These are phyloP conservation scores for Pleurozium schreberi DNA, from an alignment of 225 moss, liverwort and hornwort species.

Conservation along the genomic window DNA sequence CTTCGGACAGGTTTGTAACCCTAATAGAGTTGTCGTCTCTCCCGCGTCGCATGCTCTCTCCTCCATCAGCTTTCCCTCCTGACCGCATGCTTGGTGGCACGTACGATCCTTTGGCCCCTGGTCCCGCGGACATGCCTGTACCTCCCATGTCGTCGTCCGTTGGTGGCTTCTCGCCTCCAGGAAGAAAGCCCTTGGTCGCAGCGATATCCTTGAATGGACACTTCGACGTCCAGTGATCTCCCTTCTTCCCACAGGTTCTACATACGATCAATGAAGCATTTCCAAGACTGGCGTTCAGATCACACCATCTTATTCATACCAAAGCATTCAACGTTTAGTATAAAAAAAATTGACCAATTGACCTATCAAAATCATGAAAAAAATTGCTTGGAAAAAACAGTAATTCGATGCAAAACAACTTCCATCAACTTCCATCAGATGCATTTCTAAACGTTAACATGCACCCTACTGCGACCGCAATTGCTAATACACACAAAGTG, in stretches of 20 bases:
- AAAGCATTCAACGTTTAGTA: background rate
- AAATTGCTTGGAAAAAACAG: background rate
- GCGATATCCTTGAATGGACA: conserved; percentile 49
- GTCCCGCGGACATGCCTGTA: conserved; percentile 10
- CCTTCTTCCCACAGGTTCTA: conserved; percentile 58
- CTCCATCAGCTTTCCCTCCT: conserved; percentile 47
- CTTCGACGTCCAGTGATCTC: conserved; percentile 65
- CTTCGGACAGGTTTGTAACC: conserved; percentile 83
- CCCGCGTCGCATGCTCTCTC: conserved; percentile 87
- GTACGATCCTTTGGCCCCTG: conserved; percentile 65
- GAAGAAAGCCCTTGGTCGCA: conserved; percentile 17
- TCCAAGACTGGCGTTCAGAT: conserved; percentile 32
- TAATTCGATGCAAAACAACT: background rate
- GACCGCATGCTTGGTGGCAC: conserved; percentile 86
- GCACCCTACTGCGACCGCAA: background rate
- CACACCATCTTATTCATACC: background rate
- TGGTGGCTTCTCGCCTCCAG: conserved; percentile 36
- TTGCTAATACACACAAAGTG: background rate
- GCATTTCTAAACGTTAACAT: background rate
- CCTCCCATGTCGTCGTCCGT: conserved; percentile 51
- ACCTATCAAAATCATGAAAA: background rate
- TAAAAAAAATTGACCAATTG: background rate
- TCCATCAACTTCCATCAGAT: background rate
- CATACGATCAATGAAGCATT: conserved; percentile 51
- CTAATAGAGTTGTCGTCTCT: conserved; percentile 88